These are phyloP conservation scores for Globisporangium mamillatum DNA, from an alignment of 352 stramenopile species.

Conservation along the genomic window DNA sequence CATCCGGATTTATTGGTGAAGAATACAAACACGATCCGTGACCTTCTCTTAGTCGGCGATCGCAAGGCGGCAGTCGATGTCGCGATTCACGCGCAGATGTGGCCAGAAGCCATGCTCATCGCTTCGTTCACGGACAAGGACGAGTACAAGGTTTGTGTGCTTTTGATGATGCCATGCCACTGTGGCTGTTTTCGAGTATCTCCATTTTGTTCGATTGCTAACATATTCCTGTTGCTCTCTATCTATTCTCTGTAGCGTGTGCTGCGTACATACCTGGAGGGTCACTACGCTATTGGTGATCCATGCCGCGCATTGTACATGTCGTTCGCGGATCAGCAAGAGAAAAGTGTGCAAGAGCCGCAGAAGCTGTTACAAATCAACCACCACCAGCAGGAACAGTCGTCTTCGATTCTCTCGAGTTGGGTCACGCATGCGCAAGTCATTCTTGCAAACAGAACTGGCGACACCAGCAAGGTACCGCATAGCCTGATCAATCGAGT, in stretches of 20 bases:
- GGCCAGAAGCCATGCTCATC: constrained; percentile 86
- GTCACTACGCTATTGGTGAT: constrained; percentile 72
- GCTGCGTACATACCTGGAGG: constrained; percentile 71
- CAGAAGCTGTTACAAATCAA: constrained; percentile 57
- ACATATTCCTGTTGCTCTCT: not conserved
- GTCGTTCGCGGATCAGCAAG: constrained; percentile 79
- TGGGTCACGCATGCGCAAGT: constrained; percentile 84
- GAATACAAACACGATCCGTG: constrained; percentile 54
- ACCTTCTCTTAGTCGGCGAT: constrained; percentile 74
- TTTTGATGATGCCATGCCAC: no score
- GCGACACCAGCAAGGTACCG: constrained; percentile 72
- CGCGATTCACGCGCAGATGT: constrained; percentile 83
- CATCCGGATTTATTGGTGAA: constrained; percentile 48
- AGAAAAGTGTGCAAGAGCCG: constrained; percentile 83
- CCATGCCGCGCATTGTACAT: constrained; percentile 76
- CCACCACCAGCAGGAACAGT: constrained; percentile 16
- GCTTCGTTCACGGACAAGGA: constrained; percentile 84
- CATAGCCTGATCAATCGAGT: not conserved
- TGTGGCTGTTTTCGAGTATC: not conserved
- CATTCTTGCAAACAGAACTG: constrained; percentile 74
- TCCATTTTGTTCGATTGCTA: not conserved
- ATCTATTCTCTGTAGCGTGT: constrained; percentile 39
- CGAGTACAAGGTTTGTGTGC: constrained; percentile 57
- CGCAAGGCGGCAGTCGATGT: constrained; percentile 70
- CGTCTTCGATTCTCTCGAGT: constrained; percentile 57